Conservation (phyloP, 2,329 filamentous ascomycete species). For the Neofusicoccum umdonicola region DNA sequence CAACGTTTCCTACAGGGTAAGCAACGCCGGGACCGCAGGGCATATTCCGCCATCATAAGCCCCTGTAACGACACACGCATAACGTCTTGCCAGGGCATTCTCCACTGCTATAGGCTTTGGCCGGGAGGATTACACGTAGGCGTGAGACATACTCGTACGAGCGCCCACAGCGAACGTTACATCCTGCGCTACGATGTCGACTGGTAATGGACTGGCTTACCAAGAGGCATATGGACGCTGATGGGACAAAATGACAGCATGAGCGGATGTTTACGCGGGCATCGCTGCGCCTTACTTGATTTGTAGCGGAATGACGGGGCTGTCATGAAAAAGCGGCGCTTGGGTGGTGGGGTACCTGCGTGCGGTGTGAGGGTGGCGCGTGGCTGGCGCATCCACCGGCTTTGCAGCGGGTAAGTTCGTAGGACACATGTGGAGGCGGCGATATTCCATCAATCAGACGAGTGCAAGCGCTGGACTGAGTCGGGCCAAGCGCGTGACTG, state of each 20-base stretch:
- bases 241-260: neutral
- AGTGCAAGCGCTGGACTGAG: neutral
- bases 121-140: neutral
- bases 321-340: neutral
- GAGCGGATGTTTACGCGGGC: neutral
- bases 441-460: constrained; percentile 12
- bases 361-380: constrained; percentile 1
- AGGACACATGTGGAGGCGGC: neutral
- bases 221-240: too few relatives aligned
- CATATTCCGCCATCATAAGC: neutral
- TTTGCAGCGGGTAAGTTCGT: neutral
- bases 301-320: neutral
- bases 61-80: neutral
- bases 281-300: neutral
- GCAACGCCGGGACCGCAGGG: neutral
- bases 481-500: constrained; percentile 2
- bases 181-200: too few relatives aligned
- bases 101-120: neutral
- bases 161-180: neutral
- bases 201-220: too few relatives aligned
- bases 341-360: constrained; percentile 6
- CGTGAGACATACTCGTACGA: neutral
- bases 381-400: constrained; percentile 10
- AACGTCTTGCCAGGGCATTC: neutral
- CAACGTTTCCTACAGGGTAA: neutral